Conservation (phyloP, 1,284 basidiomycete genomes). For the Irpex sp. region DNA sequence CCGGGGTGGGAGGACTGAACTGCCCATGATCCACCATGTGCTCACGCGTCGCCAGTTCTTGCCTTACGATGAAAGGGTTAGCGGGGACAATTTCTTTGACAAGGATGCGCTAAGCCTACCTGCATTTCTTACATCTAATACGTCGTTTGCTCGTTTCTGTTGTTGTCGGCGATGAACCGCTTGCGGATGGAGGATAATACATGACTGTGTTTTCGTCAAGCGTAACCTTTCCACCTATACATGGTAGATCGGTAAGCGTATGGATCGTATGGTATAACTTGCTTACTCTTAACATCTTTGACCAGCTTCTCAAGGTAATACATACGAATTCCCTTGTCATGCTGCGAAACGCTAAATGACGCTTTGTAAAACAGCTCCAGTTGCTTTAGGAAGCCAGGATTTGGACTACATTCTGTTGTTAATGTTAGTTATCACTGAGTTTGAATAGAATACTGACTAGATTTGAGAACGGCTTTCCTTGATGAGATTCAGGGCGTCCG, state of each 20-base stretch:
- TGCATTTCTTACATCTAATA: constrained; percentile 90
- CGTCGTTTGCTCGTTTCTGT: constrained; percentile 53
- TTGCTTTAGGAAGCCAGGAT: constrained; percentile 74
- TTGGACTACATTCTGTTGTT: constrained; percentile 51
- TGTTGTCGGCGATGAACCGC: constrained; percentile 57
- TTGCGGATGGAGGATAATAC: constrained; percentile 50
- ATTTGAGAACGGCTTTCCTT: constrained; percentile 59
- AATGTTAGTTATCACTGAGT: neutral
- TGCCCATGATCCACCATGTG: constrained; percentile 92
- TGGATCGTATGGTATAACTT: neutral
- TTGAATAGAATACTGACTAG: constrained; percentile 49
- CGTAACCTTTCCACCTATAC: constrained; percentile 10
- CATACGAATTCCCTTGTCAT: constrained; percentile 69
- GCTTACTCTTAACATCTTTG: constrained; percentile 73
- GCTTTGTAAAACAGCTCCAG: constrained; percentile 75
- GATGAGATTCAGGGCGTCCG: constrained; percentile 68
- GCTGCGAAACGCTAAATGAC: constrained; percentile 63
- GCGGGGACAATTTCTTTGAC: neutral
- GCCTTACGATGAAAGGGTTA: constrained; percentile 36
- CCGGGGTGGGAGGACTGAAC: constrained; percentile 62
- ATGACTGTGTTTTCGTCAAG: constrained; percentile 5
- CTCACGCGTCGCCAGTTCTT: constrained; percentile 83
- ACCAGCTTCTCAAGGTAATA: constrained; percentile 79
- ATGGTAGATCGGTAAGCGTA: neutral
- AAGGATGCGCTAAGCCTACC: constrained; percentile 31